Evolutionary conservation across 208 protist species (phyloP).

Genomic region (Porcisia hertigi): DNA sequence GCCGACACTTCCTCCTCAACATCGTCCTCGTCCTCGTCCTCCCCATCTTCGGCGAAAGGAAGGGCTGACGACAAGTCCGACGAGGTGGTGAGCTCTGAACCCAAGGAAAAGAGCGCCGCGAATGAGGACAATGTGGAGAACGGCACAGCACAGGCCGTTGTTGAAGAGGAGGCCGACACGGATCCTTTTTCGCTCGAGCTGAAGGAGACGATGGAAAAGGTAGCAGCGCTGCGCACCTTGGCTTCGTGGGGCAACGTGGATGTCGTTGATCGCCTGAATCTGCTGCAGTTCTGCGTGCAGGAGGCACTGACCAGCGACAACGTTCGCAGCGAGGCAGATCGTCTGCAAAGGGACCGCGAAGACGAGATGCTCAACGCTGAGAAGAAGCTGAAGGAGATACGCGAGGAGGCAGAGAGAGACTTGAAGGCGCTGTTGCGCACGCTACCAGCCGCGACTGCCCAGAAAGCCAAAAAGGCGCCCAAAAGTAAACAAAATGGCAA

Average conservation of each 20-base stretch:
- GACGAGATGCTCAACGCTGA: constrained; percentile 46
- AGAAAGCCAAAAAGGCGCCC: constrained; percentile 1
- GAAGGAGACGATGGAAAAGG: constrained; percentile 59
- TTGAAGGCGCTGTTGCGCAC: constrained; percentile 58
- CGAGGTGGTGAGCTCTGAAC: neutral
- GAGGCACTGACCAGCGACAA: constrained; percentile 57
- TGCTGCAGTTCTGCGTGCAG: constrained; percentile 75
- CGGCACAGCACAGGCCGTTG: neutral
- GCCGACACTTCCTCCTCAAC: neutral
- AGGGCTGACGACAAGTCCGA: constrained; percentile 9
- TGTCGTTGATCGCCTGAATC: constrained; percentile 68
- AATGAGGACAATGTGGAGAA: constrained; percentile 9
- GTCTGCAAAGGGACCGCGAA: constrained; percentile 50
- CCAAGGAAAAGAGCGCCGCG: constrained; percentile 9
- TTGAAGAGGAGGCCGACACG: constrained; percentile 22
- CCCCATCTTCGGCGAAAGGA: neutral
- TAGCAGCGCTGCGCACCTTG: constrained; percentile 58
- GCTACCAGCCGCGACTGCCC: constrained; percentile 20
- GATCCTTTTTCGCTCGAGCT: constrained; percentile 49
- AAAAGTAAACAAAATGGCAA: neutral
- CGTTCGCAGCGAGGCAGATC: constrained; percentile 61
- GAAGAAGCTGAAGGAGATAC: constrained; percentile 64
- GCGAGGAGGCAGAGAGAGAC: constrained; percentile 80
- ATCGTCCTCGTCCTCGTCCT: neutral
- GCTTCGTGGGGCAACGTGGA: constrained; percentile 87